Base-by-base conservation (phyloP, 768 basidiomycete genomes). In the Pleurotus cornucopiae region DNA sequence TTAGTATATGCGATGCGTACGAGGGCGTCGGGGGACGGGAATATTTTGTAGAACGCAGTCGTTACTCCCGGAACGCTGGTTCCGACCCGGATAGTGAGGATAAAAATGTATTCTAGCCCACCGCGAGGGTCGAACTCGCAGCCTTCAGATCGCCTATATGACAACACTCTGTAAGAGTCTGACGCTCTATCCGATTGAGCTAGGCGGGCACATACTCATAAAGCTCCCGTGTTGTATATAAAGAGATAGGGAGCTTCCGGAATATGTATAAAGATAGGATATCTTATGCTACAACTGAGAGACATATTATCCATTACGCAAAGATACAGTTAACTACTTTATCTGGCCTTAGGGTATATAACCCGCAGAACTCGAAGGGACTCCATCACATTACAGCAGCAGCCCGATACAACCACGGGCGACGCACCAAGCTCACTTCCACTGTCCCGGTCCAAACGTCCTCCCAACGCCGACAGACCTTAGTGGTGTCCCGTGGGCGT, bases 81-180 rank as follows among this genome's bases (percentile, higher is more conserved):
- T 20, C 13, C 13, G 40, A n/a, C n/a, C n/a, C n/a, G n/a, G n/a
- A n/a, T 25, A 25, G 0, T 23, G 23, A 23, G 30, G 30, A 34
- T 7, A 11, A 34, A 34, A 34, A 34, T 3, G 9, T 9, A 11
- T 11, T 2, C 21, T 82, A 85, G 84, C 84, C 85, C 84, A 85
- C 83, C 84, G 85, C 85, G 85, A 84, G 85, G 84, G 78, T 86
- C 85, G 85, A 86, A 86, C 85, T 84, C 85, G 85, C 85, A 86
- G 82, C 85, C 85, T 86, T 86, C 82, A 86, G 85, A 86, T 86
- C 48, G 38, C 51, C 51, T 34, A 55, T 34, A 9, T 11, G 23
- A 34, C 30, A 34, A 11, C 9, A 34, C 30, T 34, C 30, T 0
- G 1, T 78, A 78, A 78, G 69, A 81, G 80, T 80, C 79, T 79